These are phyloP conservation scores for Cyberlindnera euphorbiae DNA, from an alignment of 805 yeast species.

Conservation along the genomic window DNA sequence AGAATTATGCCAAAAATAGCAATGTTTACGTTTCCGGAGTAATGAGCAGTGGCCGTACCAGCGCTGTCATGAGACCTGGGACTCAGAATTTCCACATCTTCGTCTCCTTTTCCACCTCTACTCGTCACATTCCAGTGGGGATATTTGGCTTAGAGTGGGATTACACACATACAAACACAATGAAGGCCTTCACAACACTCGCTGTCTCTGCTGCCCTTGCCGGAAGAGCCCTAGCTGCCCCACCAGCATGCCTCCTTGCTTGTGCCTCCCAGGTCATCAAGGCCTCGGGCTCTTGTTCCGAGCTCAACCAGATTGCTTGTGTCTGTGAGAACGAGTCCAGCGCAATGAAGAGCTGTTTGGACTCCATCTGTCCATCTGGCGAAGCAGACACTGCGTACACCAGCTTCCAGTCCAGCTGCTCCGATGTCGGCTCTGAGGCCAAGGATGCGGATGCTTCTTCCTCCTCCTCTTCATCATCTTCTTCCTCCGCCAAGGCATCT, in stretches of 20 bases:
- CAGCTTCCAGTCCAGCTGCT: conserved; percentile 53
- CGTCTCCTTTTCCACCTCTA: too few relatives aligned
- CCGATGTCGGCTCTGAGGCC: conserved; percentile 37
- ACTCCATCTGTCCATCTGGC: conserved; percentile 63
- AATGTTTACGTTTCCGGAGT: conserved; percentile 8
- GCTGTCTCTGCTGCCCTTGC: conserved; percentile 18
- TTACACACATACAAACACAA: too few relatives aligned
- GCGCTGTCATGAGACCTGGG: too few relatives aligned
- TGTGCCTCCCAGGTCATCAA: conserved; percentile 73
- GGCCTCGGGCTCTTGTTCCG: conserved; percentile 46
- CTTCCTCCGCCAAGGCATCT: conserved; percentile 24
- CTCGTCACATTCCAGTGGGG: too few relatives aligned
- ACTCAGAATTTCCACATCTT: too few relatives aligned
- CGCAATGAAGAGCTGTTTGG: conserved; percentile 58
- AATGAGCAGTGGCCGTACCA: conserved; percentile 9
- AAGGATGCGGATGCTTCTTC: conserved; percentile 17
- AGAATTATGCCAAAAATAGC: conserved; percentile 9
- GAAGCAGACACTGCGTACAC: conserved; percentile 52
- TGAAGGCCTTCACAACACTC: conserved; percentile 8
- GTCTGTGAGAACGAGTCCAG: conserved; percentile 55
- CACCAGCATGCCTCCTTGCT: conserved; percentile 90
- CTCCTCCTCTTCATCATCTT: conserved; percentile 16
- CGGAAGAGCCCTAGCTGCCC: conserved; percentile 45
- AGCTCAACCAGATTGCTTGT: conserved; percentile 63
- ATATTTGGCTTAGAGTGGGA: too few relatives aligned